A percentile compares a stretch with the other conserved stretches of the same genome.
Conservation (phyloP, 495 filamentous ascomycete species). For the Tuber magnatum region DNA sequence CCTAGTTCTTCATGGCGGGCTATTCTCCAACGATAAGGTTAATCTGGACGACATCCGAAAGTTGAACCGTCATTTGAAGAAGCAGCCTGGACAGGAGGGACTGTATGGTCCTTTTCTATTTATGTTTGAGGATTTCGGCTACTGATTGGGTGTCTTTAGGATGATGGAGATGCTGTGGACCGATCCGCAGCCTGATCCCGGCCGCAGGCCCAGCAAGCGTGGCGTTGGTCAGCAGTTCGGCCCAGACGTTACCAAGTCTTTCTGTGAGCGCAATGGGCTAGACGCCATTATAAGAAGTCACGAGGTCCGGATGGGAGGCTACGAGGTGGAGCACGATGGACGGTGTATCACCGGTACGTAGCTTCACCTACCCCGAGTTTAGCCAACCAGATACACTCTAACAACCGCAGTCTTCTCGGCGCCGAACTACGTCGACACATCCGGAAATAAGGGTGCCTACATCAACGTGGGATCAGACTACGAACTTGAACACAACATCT, state of each 20-base stretch:
- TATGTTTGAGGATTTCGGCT: background rate
- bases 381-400: constrained; percentile 17
- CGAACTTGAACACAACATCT: constrained; percentile 83
- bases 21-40: constrained; percentile 95
- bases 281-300: constrained; percentile 94
- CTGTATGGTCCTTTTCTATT: constrained; percentile 43
- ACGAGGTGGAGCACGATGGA: constrained; percentile 95
- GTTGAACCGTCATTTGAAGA: constrained; percentile 81
- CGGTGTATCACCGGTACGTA: constrained; percentile 80
- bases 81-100: constrained; percentile 89
- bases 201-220: constrained; percentile 89
- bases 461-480: constrained; percentile 93
- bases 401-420: constrained; percentile 75
- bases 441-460: constrained; percentile 95
- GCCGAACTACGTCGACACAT: constrained; percentile 93
- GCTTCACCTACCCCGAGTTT: constrained; percentile 2
- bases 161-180: constrained; percentile 99
- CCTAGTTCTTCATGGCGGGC: constrained; percentile 86
- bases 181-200: constrained; percentile 78
- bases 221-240: constrained; percentile 96
- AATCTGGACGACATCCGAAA: constrained; percentile 89
- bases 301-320: constrained; percentile 95
- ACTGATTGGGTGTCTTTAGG: constrained; percentile 15
- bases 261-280: constrained; percentile 92
- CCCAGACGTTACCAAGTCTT: constrained; percentile 90